Evolutionary conservation across 345 rosid genomes (phyloP).

Genomic region (Ceriops decandra): DNA sequence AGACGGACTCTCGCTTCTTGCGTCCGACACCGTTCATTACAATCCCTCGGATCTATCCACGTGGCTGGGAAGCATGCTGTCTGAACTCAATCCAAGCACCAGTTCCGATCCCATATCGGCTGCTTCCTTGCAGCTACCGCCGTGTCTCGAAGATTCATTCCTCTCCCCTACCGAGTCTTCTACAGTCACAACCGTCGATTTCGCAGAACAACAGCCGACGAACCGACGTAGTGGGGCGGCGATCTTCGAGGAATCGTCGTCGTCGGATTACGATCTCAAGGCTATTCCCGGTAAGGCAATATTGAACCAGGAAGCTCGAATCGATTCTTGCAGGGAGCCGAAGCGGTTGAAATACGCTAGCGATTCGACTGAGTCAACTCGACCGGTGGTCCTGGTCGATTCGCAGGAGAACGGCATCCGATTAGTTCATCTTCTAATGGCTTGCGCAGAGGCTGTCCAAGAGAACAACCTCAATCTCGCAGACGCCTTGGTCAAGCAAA

Average conservation of each 20-base stretch:
- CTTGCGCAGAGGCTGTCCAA: constrained; percentile 80
- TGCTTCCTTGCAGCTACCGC: background rate
- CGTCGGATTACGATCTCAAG: constrained; percentile 62
- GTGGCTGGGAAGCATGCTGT: constrained; percentile 61
- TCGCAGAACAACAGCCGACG: constrained; percentile 1
- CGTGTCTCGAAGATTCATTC: constrained; percentile 27
- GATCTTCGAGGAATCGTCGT: constrained; percentile 33
- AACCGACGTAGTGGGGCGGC: constrained; percentile 24
- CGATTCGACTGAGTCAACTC: constrained; percentile 32
- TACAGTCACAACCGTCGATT: constrained; percentile 35
- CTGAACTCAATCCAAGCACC: constrained; percentile 55
- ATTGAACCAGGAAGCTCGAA: constrained; percentile 17
- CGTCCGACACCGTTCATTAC: constrained; percentile 66
- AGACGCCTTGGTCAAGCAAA: constrained; percentile 64
- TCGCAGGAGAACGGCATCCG: constrained; percentile 79
- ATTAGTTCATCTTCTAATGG: constrained; percentile 68
- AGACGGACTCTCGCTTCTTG: constrained; percentile 55
- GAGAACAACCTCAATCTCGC: constrained; percentile 45
- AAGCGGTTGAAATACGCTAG: constrained; percentile 1
- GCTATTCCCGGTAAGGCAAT: constrained; percentile 74
- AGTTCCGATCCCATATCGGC: constrained; percentile 21
- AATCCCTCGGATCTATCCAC: constrained; percentile 69
- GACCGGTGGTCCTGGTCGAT: constrained; percentile 58
- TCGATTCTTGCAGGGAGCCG: background rate
- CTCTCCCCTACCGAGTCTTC: constrained; percentile 41